Evolutionary conservation across 2,329 filamentous ascomycete species (phyloP).

Genomic region (Berkeleyomyces basicola): DNA sequence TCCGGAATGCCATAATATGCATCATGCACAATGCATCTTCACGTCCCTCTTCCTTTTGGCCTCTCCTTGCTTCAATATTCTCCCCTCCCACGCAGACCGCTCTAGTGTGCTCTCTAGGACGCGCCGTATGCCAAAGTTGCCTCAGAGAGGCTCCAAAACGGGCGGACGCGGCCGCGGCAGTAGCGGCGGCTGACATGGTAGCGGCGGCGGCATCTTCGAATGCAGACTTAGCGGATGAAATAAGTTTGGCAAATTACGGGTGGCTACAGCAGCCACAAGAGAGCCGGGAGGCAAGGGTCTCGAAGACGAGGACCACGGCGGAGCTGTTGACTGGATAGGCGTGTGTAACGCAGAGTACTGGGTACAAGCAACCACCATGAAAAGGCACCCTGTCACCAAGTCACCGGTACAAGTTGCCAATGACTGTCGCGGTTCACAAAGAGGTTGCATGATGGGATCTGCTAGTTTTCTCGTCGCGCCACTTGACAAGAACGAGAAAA

Average conservation of each 20-base stretch:
- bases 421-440: neutral
- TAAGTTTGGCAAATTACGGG: neutral
- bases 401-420: neutral
- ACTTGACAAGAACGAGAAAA: neutral
- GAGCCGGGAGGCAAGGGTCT: neutral
- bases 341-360: neutral
- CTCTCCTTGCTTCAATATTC: no score
- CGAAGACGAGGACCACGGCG: neutral
- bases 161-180: neutral
- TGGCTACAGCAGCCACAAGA: neutral
- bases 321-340: neutral
- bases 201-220: neutral
- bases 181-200: neutral
- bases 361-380: neutral
- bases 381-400: neutral
- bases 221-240: neutral
- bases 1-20: no score
- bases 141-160: neutral
- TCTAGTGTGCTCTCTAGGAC: no score
- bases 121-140: neutral
- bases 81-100: no score
- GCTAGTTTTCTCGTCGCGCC: neutral
- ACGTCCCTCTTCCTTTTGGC: no score
- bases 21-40: no score
- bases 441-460: neutral